Conservation (phyloP, 2,329 filamentous ascomycete species). For the Aspergillus sp. region DNA sequence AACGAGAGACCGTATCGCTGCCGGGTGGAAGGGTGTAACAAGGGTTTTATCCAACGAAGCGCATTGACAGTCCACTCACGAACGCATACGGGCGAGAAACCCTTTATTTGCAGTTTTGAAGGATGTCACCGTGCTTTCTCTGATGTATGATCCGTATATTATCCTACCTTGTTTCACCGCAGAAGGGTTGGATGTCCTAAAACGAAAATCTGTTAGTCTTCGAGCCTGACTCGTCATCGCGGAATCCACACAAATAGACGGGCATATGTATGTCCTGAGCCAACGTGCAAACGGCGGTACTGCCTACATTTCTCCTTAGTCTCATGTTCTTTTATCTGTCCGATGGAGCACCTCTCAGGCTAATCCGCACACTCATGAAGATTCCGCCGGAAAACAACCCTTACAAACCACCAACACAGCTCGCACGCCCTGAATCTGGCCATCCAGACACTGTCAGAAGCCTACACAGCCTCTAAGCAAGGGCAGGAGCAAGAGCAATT, state of each 20-base stretch:
- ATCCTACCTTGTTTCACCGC: too few relatives aligned
- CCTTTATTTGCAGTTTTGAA: constrained; percentile 43
- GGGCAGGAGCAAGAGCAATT: too few relatives aligned
- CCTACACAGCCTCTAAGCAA: too few relatives aligned
- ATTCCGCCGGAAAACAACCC: too few relatives aligned
- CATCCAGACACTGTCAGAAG: too few relatives aligned
- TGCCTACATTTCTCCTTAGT: not conserved
- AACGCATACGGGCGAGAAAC: constrained; percentile 47
- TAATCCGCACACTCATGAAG: too few relatives aligned
- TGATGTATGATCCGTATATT: constrained; percentile 33
- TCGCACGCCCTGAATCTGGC: too few relatives aligned
- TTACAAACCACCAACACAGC: too few relatives aligned
- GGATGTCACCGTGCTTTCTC: constrained; percentile 46
- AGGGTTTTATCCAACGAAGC: constrained; percentile 50
- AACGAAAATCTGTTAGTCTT: constrained; percentile 30
- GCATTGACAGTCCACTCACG: constrained; percentile 48
- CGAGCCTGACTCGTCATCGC: constrained; percentile 42
- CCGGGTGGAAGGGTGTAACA: constrained; percentile 45
- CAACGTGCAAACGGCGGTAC: constrained; percentile 40
- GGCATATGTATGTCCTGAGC: constrained; percentile 42
- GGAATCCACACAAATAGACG: constrained; percentile 41
- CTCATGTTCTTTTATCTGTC: not conserved
- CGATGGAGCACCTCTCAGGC: too few relatives aligned
- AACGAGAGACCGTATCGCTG: constrained; percentile 50
- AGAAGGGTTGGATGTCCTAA: too few relatives aligned